A percentile compares a stretch with the other conserved stretches of the same genome.
Conservation (phyloP, 352 stramenopile genomes). For the Globisporangium abappressorium region DNA sequence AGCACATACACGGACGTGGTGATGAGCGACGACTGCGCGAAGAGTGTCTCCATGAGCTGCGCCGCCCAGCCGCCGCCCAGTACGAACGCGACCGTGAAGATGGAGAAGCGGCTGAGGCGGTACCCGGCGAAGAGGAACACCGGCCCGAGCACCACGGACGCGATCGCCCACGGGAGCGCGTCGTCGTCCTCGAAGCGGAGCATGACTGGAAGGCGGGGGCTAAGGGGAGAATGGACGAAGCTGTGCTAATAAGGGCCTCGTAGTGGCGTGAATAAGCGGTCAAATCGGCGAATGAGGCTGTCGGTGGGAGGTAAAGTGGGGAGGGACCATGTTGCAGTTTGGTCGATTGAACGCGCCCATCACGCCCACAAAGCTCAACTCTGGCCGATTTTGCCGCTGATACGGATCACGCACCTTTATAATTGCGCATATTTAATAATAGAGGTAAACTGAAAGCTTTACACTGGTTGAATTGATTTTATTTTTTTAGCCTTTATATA, state of each 20-base stretch:
- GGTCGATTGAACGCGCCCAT: background rate
- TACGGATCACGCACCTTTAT: background rate
- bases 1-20: background rate
- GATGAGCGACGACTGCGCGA: background rate
- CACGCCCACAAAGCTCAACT: background rate
- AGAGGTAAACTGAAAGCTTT: background rate
- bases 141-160: background rate
- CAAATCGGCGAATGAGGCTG: background rate
- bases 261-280: background rate
- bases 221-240: background rate
- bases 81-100: background rate
- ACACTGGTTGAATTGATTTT: too few species aligned
- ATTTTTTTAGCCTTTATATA: background rate
- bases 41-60: background rate
- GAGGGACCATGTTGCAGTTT: constrained; percentile 1
- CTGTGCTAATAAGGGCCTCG: background rate
- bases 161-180: background rate
- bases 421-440: background rate
- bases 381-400: background rate
- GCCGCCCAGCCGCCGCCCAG: background rate
- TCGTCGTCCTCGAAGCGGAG: background rate
- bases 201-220: background rate
- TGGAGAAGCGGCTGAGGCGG: background rate
- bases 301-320: background rate
- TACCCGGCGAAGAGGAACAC: background rate